These are phyloP conservation scores for Myotisia sp. DNA, from an alignment of 2,329 filamentous ascomycete genomes.

Conservation along the genomic window DNA sequence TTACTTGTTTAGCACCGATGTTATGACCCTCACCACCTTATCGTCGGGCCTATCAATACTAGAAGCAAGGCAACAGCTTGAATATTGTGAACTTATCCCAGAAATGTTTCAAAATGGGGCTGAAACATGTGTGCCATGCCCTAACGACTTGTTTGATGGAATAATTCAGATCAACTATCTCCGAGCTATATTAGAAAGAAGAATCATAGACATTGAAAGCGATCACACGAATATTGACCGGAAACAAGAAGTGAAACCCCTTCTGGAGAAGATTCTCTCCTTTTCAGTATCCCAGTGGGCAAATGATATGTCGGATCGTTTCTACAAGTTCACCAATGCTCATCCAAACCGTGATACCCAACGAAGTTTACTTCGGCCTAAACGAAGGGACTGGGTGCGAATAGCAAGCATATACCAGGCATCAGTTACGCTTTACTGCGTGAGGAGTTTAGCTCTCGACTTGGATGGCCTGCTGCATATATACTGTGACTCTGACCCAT, in stretches of 20 bases:
- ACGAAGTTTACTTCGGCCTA: conserved; percentile 10
- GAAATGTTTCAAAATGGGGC: conserved; percentile 9
- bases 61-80: conserved; percentile 8
- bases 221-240: not conserved
- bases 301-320: conserved; percentile 6
- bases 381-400: conserved; percentile 8
- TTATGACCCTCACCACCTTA: conserved; percentile 10
- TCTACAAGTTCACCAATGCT: conserved; percentile 1
- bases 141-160: conserved; percentile 10
- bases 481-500: not conserved
- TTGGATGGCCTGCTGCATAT: conserved; percentile 8
- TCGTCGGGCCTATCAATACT: conserved; percentile 4
- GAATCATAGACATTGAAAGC: not conserved
- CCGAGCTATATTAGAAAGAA: conserved; percentile 6
- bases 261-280: conserved; percentile 10
- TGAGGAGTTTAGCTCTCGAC: conserved; percentile 10
- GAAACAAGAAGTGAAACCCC: not conserved
- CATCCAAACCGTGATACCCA: not conserved
- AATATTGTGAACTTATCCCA: conserved; percentile 8
- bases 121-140: conserved; percentile 11
- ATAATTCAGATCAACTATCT: conserved; percentile 13
- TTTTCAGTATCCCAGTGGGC: conserved; percentile 10
- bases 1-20: conserved; percentile 8
- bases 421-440: conserved; percentile 10
- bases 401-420: conserved; percentile 11